Conservation (phyloP, 345 rosid genomes). For the Corymbia maculata region DNA sequence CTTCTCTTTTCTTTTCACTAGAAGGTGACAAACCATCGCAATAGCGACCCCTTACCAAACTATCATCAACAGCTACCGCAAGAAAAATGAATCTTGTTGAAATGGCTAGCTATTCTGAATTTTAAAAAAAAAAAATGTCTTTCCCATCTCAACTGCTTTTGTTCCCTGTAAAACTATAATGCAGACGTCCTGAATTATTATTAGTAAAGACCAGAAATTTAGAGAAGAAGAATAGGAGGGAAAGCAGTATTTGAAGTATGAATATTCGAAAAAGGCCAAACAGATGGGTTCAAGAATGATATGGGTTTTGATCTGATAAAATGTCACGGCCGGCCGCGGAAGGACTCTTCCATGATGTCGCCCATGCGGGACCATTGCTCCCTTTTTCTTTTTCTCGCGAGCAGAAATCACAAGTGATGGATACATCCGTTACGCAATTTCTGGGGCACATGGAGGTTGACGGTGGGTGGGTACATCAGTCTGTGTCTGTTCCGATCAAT, state of each 20-base stretch:
- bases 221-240: neutral
- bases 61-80: neutral
- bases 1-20: neutral
- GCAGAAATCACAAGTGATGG: neutral
- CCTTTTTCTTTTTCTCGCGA: neutral
- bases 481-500: neutral
- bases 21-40: neutral
- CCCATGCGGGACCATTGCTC: neutral
- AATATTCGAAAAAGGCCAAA: neutral
- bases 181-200: neutral
- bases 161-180: neutral
- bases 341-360: neutral
- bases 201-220: neutral
- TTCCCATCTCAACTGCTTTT: neutral
- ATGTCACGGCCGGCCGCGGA: neutral
- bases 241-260: neutral
- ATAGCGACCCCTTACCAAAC: neutral
- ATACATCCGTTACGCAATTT: neutral
- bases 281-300: neutral
- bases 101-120: neutral
- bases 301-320: neutral
- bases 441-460: neutral
- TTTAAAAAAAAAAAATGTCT: neutral
- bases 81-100: neutral
- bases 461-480: neutral